Base-by-base conservation (phyloP, 176 grass and related monocot genomes). In the Elaeis guineensis region DNA sequence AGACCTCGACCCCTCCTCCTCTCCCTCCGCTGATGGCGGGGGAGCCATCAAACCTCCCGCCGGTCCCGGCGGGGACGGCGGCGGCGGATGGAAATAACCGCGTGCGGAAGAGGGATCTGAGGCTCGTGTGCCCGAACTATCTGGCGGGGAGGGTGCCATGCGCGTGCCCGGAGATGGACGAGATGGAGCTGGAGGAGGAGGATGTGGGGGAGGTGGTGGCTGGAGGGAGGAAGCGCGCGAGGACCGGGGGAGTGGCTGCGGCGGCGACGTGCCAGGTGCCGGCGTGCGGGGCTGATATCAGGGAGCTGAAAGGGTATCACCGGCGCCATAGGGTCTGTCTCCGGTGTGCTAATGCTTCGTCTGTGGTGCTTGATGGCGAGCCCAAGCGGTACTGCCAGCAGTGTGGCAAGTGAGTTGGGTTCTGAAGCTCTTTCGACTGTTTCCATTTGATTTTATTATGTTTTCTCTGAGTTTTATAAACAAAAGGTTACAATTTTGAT, bases 351-450 rank as follows among this genome's bases (percentile, higher is more conserved):
- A 83, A 85, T 29, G 62, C 84, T n/a, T 52, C 76, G 19, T 51
- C 72, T 2, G 93, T 98, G 50, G 51, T 74, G 69, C 77, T 98
- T n/a, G 82, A 86, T 16, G 79, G 71, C 5, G 61, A 81, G 54
- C 81, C 76, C 62, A 98, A 92, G 65, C 81, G 93, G 0, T 98
- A 98, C 39, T 92, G 93, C 69, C 93, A 98, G 73, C 84, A 98
- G 84, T 98, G 93, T 54, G 93, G 93, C 79, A 98, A 98, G 93
- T 98, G 72, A 92, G 93, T 19, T 35, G 48, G 17, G 14, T 12
- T 76, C 51, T 67, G 18, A 21, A 9, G 35, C 35, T 44, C 35
- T 44, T 12, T 44, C 35, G 35, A 35, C 11, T 44, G 35, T 44
- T 44, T 12, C 9, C 35, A 44, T 44, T 44, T 44, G 35, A 44